Percentiles rank a stretch among this genome's conserved stretches.
Conservation (phyloP, 352 stramenopile genomes). For the Phytophthora pseudosyringae region DNA sequence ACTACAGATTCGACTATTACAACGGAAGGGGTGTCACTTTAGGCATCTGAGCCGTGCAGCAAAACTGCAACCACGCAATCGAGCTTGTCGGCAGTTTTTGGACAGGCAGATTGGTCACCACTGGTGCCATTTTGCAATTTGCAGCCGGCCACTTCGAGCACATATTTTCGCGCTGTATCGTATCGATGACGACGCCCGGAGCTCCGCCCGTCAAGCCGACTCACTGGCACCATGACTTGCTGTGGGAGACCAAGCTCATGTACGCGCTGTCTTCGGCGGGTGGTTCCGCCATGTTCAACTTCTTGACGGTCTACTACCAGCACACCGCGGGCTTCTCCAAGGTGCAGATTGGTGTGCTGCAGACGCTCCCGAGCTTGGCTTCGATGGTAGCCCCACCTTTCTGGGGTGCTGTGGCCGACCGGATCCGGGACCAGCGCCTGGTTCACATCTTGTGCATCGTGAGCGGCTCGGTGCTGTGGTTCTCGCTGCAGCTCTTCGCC, state of each 20-base stretch:
- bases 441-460: slow-evolving; percentile 66
- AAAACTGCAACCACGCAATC: slow-evolving; percentile 29
- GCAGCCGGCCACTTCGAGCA: not conserved
- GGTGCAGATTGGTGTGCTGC: slow-evolving; percentile 74
- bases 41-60: slow-evolving; percentile 11
- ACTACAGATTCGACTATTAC: not conserved
- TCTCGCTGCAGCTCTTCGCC: slow-evolving; percentile 48
- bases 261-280: slow-evolving; percentile 62
- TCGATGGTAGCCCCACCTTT: slow-evolving; percentile 68
- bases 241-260: slow-evolving; percentile 72
- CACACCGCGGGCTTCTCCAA: slow-evolving; percentile 65
- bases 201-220: slow-evolving; percentile 15
- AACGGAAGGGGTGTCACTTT: slow-evolving; percentile 7
- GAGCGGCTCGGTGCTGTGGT: slow-evolving; percentile 54
- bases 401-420: slow-evolving; percentile 68
- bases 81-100: not conserved
- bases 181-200: slow-evolving; percentile 3
- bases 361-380: slow-evolving; percentile 60
- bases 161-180: not conserved
- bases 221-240: slow-evolving; percentile 16
- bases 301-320: slow-evolving; percentile 72
- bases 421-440: slow-evolving; percentile 53
- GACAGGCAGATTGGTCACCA: no score
- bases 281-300: slow-evolving; percentile 67
- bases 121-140: slow-evolving; percentile 10